Evolutionary conservation across 495 filamentous ascomycete genomes (phyloP), one percentile per base, ranked within the genome.

Genomic region (Tetracladium setigerum): DNA sequence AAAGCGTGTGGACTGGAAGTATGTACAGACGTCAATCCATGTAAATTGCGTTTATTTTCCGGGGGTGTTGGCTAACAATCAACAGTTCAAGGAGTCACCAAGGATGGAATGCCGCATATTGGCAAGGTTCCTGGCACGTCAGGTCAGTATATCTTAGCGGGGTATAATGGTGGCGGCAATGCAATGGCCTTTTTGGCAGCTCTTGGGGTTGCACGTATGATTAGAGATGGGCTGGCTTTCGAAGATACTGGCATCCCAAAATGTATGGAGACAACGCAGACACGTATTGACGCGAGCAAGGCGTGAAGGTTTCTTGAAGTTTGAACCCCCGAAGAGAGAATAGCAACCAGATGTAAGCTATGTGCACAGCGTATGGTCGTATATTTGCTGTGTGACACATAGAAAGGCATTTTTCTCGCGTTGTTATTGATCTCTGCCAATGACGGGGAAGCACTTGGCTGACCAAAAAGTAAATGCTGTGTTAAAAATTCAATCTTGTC

Each of bases 1-100:
- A 67, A 18, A 65, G 69, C 38, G 61, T 72, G 14, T 79, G 76
- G 75, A 72, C 69, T 11, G 72, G 74, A 9, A 59, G 55, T 56
- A 56, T 32, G 48, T 54, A 33, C 15, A 15, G 30, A n/a, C n/a
- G n/a, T n/a, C n/a, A n/a, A n/a, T n/a, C n/a, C n/a, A n/a, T n/a
- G n/a, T n/a, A n/a, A n/a, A n/a, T n/a, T n/a, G n/a, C n/a, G n/a
- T n/a, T n/a, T n/a, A n/a, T 34, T 35, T 17, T 39, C 24, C 1
- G 10, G 2, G 4, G 19, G 18, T 14, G 16, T 30, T 22, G 54
- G 15, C 33, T 19, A 12, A 19, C 16, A 10, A 17, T 38, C 11
- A n/a, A 14, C 24, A 46, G 62, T 73, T 17, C 73, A 71, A 66
- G 69, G 68, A 4, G 67, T 64, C 41, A 67, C 63, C 4, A 62